Percentiles rank a stretch among this genome's conserved stretches.
These are phyloP conservation scores for Fraxinus cuspidata DNA, from an alignment of 257 asterid species.

Conservation along the genomic window DNA sequence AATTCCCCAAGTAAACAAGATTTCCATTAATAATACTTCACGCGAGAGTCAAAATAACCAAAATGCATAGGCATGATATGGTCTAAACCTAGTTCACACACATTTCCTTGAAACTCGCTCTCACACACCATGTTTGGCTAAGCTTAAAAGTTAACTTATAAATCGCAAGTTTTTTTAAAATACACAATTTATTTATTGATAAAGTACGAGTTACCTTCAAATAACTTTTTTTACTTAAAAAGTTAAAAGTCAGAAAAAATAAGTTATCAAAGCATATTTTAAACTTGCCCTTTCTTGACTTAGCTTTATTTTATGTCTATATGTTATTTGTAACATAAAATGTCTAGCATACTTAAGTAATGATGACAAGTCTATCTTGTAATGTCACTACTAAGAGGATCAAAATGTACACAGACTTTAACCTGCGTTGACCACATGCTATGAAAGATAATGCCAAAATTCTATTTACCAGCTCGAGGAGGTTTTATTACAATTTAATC, in stretches of 20 bases:
- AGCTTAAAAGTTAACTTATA: neutral
- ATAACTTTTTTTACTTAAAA: neutral
- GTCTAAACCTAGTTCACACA: neutral
- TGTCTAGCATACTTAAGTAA: neutral
- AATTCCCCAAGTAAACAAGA: neutral
- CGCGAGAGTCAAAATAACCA: neutral
- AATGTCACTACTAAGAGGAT: neutral
- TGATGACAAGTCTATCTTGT: neutral
- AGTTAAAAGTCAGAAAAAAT: neutral
- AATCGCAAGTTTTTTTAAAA: neutral
- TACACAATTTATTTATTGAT: neutral
- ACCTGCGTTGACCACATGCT: neutral
- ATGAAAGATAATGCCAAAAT: neutral
- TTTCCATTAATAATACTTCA: neutral
- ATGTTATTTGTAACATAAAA: no score
- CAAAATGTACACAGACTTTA: neutral
- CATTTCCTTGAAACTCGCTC: neutral
- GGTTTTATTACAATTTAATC: neutral
- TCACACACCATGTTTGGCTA: neutral
- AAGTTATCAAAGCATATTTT: neutral
- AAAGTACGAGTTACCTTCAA: neutral
- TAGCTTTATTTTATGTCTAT: conserved; percentile 17
- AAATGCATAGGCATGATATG: neutral
- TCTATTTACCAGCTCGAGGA: neutral
- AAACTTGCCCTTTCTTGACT: neutral